Evolutionary conservation across 192 early-diverging fungal genomes (phyloP), one percentile per base, ranked within the genome.

Genomic region (Gonapodya prolifera): DNA sequence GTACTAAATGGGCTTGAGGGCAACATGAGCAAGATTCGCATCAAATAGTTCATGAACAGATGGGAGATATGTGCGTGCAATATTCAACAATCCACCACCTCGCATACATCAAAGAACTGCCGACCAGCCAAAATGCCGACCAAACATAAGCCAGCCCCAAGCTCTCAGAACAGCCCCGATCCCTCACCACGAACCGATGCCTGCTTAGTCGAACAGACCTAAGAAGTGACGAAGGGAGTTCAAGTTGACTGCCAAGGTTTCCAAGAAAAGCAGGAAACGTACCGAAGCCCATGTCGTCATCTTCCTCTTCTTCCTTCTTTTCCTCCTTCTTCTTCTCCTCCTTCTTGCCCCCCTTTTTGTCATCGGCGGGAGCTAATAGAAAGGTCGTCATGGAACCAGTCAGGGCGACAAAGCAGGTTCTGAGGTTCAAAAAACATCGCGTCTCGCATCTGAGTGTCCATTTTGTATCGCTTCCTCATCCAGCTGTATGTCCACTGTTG

Each of bases 211-310:
- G 82, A 81, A 86, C 83, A 85, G 89, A 91, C 92, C 92, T 61
- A 23, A 61, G 8, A 16, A 16, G 45, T 61, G 8, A 16, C 8
- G 23, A 61, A 61, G 23, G 45, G 45, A 23, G 8, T 61, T 61
- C 45, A 61, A 23, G 23, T 8, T 8, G 45, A 61, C 23, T 8
- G 45, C 23, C 8, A 61, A 61, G 8, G 45, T 61, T 23, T 8
- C 45, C 45, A 61, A 61, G 45, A 16, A 8, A 16, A 16, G 8
- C 23, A 8, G 8, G 23, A 61, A 61, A 61, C 45, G 8, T 23
- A 61, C 45, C 45, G 86, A 92, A 91, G 80, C 89, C 91, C 91
- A 93, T 92, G 83, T 93, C 92, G 69, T 92, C 91, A 79, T 93
- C 92, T 76, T 91, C 92, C 85, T 92, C 91, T 81, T 91, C 91